Evolutionary conservation across 768 basidiomycete genomes (phyloP).

Genomic region (Mycena amicta): DNA sequence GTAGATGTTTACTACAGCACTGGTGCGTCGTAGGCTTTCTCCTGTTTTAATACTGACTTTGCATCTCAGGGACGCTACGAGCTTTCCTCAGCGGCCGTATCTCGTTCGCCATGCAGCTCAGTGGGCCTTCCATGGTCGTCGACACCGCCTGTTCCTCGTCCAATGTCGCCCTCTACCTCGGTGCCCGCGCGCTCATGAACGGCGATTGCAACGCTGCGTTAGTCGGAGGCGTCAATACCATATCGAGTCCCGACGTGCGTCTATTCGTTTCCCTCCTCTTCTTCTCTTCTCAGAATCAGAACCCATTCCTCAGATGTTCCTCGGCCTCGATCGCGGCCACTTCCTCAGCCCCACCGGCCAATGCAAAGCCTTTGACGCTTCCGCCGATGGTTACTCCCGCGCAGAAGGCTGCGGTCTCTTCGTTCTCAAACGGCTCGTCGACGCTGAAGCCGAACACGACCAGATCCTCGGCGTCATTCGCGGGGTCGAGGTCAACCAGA

Average conservation of each 20-base stretch:
- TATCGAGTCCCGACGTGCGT: conserved; percentile 73
- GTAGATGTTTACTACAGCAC: conserved; percentile 75
- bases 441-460: conserved; percentile 70
- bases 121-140: conserved; percentile 71
- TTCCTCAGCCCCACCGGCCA: conserved; percentile 69
- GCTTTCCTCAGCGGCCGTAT: conserved; percentile 74
- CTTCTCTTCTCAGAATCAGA: conserved; percentile 5
- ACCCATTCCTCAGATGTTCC: conserved; percentile 53
- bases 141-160: conserved; percentile 81
- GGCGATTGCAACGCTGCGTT: conserved; percentile 69
- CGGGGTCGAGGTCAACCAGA: conserved; percentile 73
- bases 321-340: conserved; percentile 68
- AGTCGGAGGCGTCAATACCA: conserved; percentile 75
- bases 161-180: conserved; percentile 67
- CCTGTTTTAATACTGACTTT: background rate
- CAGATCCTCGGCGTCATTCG: conserved; percentile 69
- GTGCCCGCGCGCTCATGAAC: conserved; percentile 62
- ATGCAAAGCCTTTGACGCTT: conserved; percentile 70
- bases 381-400: conserved; percentile 75
- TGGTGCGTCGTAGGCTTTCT: conserved; percentile 39
- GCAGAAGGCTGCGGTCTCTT: conserved; percentile 73
- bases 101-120: conserved; percentile 66
- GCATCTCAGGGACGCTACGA: conserved; percentile 61
- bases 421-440: conserved; percentile 68
- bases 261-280: background rate